phyloP scores from a whole-genome alignment of 106 monocot species.

The Allium cepa region DNA sequence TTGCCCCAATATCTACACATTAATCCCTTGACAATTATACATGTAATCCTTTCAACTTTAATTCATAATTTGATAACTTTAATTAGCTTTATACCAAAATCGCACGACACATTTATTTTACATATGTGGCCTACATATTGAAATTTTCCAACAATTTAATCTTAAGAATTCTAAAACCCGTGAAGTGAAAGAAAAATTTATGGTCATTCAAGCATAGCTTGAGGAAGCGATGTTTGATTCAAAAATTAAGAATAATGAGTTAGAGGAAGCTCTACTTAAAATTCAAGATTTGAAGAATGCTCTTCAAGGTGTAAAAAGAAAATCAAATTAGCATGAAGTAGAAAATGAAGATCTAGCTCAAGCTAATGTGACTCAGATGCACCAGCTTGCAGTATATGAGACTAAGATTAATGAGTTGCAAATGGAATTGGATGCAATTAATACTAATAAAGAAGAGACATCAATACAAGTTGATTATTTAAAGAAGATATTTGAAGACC shows the following conservation, averaged over 20 bases:
- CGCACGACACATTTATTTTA: no score
- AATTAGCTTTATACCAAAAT: no score
- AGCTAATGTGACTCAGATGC: slow-evolving; percentile 44
- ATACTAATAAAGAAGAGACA: slow-evolving; percentile 43
- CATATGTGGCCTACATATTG: no score
- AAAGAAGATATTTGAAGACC: slow-evolving; percentile 33
- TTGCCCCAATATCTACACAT: no score
- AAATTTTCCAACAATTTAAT: slow-evolving; percentile 27
- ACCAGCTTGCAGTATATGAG: slow-evolving; percentile 40
- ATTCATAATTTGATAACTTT: no score
- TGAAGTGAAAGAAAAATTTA: slow-evolving; percentile 43
- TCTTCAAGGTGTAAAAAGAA: neutral
- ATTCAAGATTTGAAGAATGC: neutral
- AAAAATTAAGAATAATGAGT: slow-evolving; percentile 33
- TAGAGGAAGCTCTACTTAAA: slow-evolving; percentile 39
- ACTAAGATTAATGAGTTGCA: slow-evolving; percentile 52
- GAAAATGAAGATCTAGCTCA: slow-evolving; percentile 15
- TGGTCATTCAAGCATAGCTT: slow-evolving; percentile 34
- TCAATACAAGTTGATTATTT: slow-evolving; percentile 32
- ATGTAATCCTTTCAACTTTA: no score
- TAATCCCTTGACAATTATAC: no score
- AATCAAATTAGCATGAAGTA: neutral
- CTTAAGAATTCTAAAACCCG: slow-evolving; percentile 46
- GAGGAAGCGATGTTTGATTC: slow-evolving; percentile 23
- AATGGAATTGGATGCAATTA: slow-evolving; percentile 17